A percentile compares a stretch with the other conserved stretches of the same genome.
Evolutionary conservation across 441 rosid genomes (phyloP).

Genomic region (Pelargonium myrrhifolium): DNA sequence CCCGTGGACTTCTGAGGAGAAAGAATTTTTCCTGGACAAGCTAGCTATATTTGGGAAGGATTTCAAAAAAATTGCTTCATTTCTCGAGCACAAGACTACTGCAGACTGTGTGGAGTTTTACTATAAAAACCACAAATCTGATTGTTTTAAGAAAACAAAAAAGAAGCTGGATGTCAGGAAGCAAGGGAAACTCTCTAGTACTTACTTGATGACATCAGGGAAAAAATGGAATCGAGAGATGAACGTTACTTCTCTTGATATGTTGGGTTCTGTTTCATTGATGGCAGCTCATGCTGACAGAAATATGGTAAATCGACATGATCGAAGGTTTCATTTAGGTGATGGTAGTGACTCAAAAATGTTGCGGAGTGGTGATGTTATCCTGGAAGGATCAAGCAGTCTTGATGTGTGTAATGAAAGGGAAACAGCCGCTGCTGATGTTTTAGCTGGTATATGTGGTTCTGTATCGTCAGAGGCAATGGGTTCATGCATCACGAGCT

Average conservation of each 20-base stretch:
- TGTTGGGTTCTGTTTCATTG: constrained; percentile 69
- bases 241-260: constrained; percentile 70
- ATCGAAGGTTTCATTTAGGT: constrained; percentile 41
- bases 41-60: constrained; percentile 74
- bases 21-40: constrained; percentile 67
- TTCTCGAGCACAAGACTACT: constrained; percentile 82
- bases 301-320: constrained; percentile 29
- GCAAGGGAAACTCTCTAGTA: constrained; percentile 52
- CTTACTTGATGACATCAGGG: constrained; percentile 59
- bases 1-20: constrained; percentile 85
- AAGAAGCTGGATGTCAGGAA: constrained; percentile 50
- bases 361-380: constrained; percentile 35
- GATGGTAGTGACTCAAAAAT: constrained; percentile 41
- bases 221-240: constrained; percentile 65
- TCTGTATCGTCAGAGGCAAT: constrained; percentile 83
- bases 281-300: constrained; percentile 66
- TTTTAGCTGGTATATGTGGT: constrained; percentile 69
- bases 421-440: constrained; percentile 79
- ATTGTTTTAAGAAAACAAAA: constrained; percentile 68
- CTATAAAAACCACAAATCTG: constrained; percentile 97
- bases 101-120: constrained; percentile 97
- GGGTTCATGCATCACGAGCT: constrained; percentile 71
- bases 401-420: constrained; percentile 49
- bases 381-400: constrained; percentile 43
- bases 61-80: constrained; percentile 77